These are phyloP conservation scores for Elsinoe australis DNA, from an alignment of 2,329 filamentous ascomycete species.

Conservation along the genomic window DNA sequence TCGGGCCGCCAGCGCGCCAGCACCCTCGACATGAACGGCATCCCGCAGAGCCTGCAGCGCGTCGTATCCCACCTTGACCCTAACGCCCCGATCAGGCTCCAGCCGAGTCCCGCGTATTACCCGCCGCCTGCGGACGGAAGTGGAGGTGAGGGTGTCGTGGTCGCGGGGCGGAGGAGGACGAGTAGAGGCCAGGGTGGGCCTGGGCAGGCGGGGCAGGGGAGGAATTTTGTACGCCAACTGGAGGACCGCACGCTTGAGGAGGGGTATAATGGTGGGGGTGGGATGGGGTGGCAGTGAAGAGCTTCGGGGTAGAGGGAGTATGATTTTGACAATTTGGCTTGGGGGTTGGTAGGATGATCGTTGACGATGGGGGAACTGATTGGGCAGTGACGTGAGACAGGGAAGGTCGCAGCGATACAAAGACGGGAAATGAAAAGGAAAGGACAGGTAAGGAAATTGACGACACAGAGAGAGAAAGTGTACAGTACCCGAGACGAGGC, in stretches of 20 bases:
- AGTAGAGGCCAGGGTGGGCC: conserved; percentile 41
- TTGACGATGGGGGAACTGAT: too few species aligned
- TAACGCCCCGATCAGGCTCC: conserved; percentile 83
- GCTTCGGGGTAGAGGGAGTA: background rate
- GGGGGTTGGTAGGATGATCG: too few species aligned
- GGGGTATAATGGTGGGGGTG: conserved; percentile 46
- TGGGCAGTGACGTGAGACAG: too few species aligned
- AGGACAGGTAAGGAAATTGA: background rate
- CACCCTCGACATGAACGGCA: conserved; percentile 85
- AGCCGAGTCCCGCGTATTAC: conserved; percentile 95
- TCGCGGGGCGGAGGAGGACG: conserved; percentile 64
- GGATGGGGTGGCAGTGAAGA: conserved; percentile 11
- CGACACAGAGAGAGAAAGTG: too few species aligned
- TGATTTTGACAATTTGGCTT: too few species aligned
- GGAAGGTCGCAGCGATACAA: too few species aligned
- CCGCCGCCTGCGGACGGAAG: conserved; percentile 83
- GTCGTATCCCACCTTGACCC: conserved; percentile 95
- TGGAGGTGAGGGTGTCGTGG: conserved; percentile 55
- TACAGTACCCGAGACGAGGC: background rate
- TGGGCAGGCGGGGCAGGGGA: conserved; percentile 47
- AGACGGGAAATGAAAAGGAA: background rate
- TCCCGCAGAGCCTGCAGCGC: conserved; percentile 84
- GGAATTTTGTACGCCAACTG: conserved; percentile 89
- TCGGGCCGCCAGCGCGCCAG: conserved; percentile 81
- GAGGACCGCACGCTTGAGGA: conserved; percentile 93